Percentiles rank a stretch among this genome's conserved stretches.
These are phyloP conservation scores for Quercus parvula DNA, from an alignment of 306 rosid species.

Conservation along the genomic window DNA sequence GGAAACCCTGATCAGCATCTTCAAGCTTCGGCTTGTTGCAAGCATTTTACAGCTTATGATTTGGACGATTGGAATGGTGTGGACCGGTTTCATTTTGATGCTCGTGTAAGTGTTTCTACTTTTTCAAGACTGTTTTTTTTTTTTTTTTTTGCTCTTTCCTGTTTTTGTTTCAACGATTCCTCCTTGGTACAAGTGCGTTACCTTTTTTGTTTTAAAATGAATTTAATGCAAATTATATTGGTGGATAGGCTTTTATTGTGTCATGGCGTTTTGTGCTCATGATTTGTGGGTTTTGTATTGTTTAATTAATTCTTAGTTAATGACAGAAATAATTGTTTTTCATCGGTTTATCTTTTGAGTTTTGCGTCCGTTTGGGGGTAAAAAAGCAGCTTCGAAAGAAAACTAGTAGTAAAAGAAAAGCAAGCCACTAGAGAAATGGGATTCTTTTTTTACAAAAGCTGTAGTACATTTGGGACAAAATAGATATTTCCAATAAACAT, in stretches of 20 bases:
- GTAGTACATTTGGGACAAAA: too few relatives aligned
- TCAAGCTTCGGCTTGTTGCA: slow-evolving; percentile 92
- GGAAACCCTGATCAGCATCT: slow-evolving; percentile 34
- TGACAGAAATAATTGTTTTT: too few relatives aligned
- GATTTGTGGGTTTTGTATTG: background rate
- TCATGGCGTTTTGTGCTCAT: background rate
- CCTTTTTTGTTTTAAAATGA: background rate
- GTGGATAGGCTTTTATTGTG: background rate
- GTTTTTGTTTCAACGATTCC: background rate
- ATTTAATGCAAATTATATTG: background rate
- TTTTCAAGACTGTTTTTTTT: background rate
- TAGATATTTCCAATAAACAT: too few relatives aligned
- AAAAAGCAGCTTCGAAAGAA: too few relatives aligned
- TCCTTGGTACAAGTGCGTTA: slow-evolving; percentile 1
- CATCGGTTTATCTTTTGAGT: too few relatives aligned
- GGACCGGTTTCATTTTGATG: slow-evolving; percentile 67
- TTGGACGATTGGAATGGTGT: slow-evolving; percentile 79
- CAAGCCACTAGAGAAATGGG: background rate
- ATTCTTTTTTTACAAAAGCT: too few relatives aligned
- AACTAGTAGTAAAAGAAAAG: background rate
- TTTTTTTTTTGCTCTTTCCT: background rate
- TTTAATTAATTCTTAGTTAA: background rate
- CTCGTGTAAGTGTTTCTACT: slow-evolving; percentile 41
- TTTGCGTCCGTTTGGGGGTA: too few relatives aligned
- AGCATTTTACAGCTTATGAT: slow-evolving; percentile 95